Evolutionary conservation across 208 protist genomes (phyloP), one percentile per base, ranked within the genome.

Genomic region (Acanthamoeba royreba): DNA sequence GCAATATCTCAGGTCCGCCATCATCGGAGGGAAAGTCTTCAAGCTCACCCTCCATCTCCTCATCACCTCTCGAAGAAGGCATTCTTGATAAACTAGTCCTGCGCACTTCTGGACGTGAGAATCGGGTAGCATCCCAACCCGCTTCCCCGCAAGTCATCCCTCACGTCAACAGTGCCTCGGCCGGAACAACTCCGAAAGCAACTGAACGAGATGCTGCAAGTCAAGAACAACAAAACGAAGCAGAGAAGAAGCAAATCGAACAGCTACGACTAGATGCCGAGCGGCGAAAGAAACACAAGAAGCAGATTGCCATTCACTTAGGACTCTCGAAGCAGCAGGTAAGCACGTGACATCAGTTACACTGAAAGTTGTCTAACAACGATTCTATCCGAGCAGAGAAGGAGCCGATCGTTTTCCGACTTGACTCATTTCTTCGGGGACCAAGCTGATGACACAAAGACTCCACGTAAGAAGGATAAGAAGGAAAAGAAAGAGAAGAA

Each of bases 261-360:
- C 63, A 77, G 63, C 63, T 77, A 8, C 15, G 33, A 42, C 69
- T 81, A 5, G 69, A 81, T 19, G 69, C 69, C 35, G 69, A 81
- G 38, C 69, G 69, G 17, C 33, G 69, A 17, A 81, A 81, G 69
- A 81, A 81, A 28, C 47, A 81, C 69, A 81, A 81, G 69, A 81
- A 81, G 40, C 69, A 81, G 33, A 81, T 81, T 28, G 19, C 69
- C 69, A 81, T 81, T 19, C 69, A 81, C 17, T 42, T 81, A 19
- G 69, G 69, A 33, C 11, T 81, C 15, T 81, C 69, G 40, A 81
- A 81, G 69, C 69, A 81, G 69, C 69, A 81, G 69, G 69, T 81
- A 63, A 19, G n/a, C 55, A 25, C 22, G 7, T 15, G 25, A n/a
- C 11, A 25, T 61, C 1, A n/a, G 22, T 61, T 61, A 55, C 19